phyloP scores from a whole-genome alignment of 1,139 yeast genomes.

The Yamadazyma triangularis region DNA sequence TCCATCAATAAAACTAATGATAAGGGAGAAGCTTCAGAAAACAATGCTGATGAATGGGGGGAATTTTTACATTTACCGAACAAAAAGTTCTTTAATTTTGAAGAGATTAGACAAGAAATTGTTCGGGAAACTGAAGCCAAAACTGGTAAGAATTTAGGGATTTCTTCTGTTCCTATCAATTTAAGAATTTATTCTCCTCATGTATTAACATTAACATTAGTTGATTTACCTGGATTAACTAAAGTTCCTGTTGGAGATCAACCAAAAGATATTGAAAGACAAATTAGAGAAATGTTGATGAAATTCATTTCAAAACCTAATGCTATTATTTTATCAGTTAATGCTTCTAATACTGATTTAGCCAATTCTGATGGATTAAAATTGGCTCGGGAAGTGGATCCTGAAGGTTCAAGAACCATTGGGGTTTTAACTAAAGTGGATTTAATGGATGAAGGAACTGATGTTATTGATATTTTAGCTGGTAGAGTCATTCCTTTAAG shows the following conservation, averaged over 20 bases:
- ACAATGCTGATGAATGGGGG: constrained; percentile 95
- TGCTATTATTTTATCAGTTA: constrained; percentile 91
- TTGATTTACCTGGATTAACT: constrained; percentile 96
- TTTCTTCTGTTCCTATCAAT: constrained; percentile 89
- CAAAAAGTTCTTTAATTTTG: constrained; percentile 82
- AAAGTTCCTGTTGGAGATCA: constrained; percentile 99
- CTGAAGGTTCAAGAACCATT: constrained; percentile 93
- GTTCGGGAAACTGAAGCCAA: constrained; percentile 91
- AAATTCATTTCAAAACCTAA: constrained; percentile 93
- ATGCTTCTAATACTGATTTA: constrained; percentile 95
- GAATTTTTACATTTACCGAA: constrained; percentile 92
- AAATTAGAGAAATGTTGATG: constrained; percentile 90
- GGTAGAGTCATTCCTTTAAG: constrained; percentile 94
- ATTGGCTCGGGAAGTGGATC: constrained; percentile 95
- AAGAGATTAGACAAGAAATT: constrained; percentile 86
- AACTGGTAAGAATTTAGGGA: constrained; percentile 91
- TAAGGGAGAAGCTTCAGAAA: constrained; percentile 54
- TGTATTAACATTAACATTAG: constrained; percentile 90
- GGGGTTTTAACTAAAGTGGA: constrained; percentile 97
- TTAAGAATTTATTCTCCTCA: constrained; percentile 94
- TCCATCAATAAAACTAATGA: constrained; percentile 33
- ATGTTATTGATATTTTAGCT: constrained; percentile 92
- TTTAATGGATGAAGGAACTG: constrained; percentile 98
- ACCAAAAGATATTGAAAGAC: constrained; percentile 94
- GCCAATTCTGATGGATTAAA: constrained; percentile 97